Evolutionary conservation across 495 filamentous ascomycete genomes (phyloP).

Genomic region (Lasiosphaeria miniovina): DNA sequence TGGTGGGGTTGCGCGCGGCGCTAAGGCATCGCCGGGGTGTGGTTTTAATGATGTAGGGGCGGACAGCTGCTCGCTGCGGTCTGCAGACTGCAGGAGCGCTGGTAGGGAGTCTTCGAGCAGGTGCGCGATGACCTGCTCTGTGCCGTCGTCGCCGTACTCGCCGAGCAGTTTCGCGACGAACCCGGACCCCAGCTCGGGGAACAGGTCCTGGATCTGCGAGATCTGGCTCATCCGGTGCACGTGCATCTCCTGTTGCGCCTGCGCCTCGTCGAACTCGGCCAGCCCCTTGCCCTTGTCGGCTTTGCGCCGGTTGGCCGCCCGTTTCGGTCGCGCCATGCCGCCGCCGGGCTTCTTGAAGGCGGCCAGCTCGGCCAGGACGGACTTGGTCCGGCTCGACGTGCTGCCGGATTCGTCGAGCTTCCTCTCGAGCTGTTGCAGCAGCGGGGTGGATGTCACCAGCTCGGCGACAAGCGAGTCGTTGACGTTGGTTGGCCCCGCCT

Average conservation of each 20-base stretch:
- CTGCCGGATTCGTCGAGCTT: conserved; percentile 39
- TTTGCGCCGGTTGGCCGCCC: conserved; percentile 34
- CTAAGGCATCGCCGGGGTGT: conserved; percentile 21
- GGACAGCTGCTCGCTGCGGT: conserved; percentile 55
- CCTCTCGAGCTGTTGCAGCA: conserved; percentile 47
- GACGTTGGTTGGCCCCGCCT: conserved; percentile 45
- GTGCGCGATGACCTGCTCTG: conserved; percentile 77
- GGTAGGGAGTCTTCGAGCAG: conserved; percentile 82
- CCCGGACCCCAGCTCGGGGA: conserved; percentile 80
- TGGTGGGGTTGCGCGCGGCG: conserved; percentile 40
- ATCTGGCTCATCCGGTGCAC: conserved; percentile 80
- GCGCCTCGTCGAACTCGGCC: conserved; percentile 44
- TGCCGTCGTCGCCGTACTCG: conserved; percentile 69
- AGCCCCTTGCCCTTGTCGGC: conserved; percentile 69
- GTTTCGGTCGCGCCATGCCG: conserved; percentile 53
- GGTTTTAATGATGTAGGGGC: conserved; percentile 20
- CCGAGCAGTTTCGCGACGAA: conserved; percentile 80
- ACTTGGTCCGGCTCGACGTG: conserved; percentile 49
- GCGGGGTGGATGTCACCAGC: conserved; percentile 60
- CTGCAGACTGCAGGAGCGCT: conserved; percentile 50
- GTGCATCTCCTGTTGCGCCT: conserved; percentile 56
- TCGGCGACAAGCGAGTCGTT: conserved; percentile 58
- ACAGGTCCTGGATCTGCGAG: conserved; percentile 86
- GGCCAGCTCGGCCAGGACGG: conserved; percentile 54
- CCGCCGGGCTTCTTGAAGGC: conserved; percentile 52